Base-by-base conservation (phyloP, 1,284 basidiomycete genomes). In the Tylopilus sp. region DNA sequence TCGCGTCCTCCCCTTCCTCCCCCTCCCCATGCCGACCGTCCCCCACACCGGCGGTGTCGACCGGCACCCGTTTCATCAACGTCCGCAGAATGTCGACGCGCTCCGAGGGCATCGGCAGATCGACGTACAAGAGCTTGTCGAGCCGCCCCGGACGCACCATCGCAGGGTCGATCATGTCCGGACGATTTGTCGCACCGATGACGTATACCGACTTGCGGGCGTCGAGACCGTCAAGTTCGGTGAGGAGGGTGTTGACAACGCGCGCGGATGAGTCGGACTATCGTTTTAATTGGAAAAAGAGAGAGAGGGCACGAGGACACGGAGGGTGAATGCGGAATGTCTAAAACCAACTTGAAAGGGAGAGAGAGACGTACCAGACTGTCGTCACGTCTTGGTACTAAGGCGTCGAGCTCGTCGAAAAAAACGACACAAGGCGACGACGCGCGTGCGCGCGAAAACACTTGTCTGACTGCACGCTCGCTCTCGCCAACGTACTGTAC, bases 141-240 rank as follows among this genome's bases (percentile, higher is more conserved):
- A 99, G 79, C 2, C 96, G 82, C 0, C 96, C 96, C 0, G 96
- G 96, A 15, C 95, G 87, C 48, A 94, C 92, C 95, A 98, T 97
- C 4, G 96, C 96, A 1, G 96, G 96, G 65, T 98, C 96, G 55
- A 98, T 94, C 84, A 98, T 97, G 72, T 98, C 96, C 0, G 96
- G 96, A n/a, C 96, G 78, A 70, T 99, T 98, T 5, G 96, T 99
- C 1, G 96, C 96, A 0, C 89, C 96, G 56, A 98, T 94, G 23
- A 98, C 94, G 64, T 96, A 97, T 46, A 98, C 95, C 43, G 84
- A 81, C 64, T 91, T 94, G 52, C 95, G 82, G 0, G 86, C 76
- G 57, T 97, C 92, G 29, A 98, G 84, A 0, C 96, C 96, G 62
- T 98, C 96, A 23, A 98, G 82, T 69, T 98, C 96, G 1, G 96